Conservation (phyloP, 306 rosid genomes). For the Vigna radiata region DNA sequence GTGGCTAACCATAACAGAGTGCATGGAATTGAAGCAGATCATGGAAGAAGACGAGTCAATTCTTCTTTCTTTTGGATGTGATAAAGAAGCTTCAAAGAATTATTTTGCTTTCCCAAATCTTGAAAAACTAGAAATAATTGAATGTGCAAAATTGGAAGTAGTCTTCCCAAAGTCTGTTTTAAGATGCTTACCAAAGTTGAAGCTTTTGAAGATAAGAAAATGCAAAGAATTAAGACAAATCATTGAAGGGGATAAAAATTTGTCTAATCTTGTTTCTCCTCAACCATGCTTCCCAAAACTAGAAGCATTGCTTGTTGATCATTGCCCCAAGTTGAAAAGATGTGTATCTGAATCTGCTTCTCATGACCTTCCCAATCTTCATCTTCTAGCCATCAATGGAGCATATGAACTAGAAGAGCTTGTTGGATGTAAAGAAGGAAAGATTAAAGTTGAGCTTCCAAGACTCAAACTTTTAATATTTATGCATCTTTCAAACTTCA, state of each 20-base stretch:
- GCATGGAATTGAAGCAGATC: slow-evolving; percentile 23
- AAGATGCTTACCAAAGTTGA: slow-evolving; percentile 37
- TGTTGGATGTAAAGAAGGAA: no score
- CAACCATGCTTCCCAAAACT: no score
- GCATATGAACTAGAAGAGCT: no score
- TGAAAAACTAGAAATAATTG: accelerated
- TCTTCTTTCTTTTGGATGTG: background rate
- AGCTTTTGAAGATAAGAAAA: background rate
- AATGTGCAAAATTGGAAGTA: slow-evolving; percentile 9
- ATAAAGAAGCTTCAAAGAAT: background rate
- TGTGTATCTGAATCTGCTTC: no score
- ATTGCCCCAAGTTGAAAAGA: no score
- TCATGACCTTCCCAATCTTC: no score
- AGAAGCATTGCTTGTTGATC: no score
- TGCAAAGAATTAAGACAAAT: slow-evolving; percentile 11
- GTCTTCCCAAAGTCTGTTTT: slow-evolving; percentile 21
- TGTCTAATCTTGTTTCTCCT: no score
- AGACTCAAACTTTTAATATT: slow-evolving; percentile 22
- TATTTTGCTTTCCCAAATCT: background rate
- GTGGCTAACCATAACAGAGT: background rate
- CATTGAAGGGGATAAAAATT: background rate
- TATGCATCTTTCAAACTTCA: background rate
- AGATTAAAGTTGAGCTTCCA: slow-evolving; percentile 1
- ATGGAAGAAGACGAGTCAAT: no score
- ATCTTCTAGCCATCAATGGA: no score